Base-by-base conservation (phyloP, 352 stramenopile species). In the Aphanomyces astaci region DNA sequence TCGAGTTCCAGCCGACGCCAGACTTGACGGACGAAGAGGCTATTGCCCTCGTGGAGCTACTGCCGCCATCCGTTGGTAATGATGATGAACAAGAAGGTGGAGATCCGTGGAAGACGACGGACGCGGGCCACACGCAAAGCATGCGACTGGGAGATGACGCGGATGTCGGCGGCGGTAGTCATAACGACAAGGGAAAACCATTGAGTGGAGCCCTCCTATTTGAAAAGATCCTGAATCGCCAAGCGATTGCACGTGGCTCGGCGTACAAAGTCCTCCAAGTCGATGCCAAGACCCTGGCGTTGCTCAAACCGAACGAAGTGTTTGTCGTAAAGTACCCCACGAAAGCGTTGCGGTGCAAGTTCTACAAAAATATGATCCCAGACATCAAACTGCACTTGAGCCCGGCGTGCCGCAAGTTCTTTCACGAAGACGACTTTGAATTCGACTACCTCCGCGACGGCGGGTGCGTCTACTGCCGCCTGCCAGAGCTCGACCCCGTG, bases 341-440 rank as follows among this genome's bases (percentile, higher is more conserved):
- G 11, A 39, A 48, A 11, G 75, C 76, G 15, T 65, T 94, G 39
- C 79, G 84, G 43, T 71, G 71, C 19, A 86, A 84, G 48, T 96
- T 80, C 75, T 96, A 87, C 75, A 94, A 92, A 72, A 97, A 96
- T 79, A 97, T 97, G 88, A 93, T 97, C 66, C 76, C 92, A 11
- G 87, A 97, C 72, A 94, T 98, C 72, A 89, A 93, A 65, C 88
- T 98, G 39, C 78, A 94, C 67, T 73, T 96, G 52, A 97, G 85
- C 25, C 88, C 81, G 27, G 78, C 91, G 59, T 98, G 93, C 73
- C 87, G 91, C 52, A 81, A 83, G 48, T 98, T 98, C 63, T 98
- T 98, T 78, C 88, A 98, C 75, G 88, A 97, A 65, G 88, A 98
- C 73, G 91, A 98, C 75, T 98, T 98, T 70, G 94, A 98, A 79